Base-by-base conservation (phyloP, 2,329 filamentous ascomycete genomes). In the Daldinia sp. region DNA sequence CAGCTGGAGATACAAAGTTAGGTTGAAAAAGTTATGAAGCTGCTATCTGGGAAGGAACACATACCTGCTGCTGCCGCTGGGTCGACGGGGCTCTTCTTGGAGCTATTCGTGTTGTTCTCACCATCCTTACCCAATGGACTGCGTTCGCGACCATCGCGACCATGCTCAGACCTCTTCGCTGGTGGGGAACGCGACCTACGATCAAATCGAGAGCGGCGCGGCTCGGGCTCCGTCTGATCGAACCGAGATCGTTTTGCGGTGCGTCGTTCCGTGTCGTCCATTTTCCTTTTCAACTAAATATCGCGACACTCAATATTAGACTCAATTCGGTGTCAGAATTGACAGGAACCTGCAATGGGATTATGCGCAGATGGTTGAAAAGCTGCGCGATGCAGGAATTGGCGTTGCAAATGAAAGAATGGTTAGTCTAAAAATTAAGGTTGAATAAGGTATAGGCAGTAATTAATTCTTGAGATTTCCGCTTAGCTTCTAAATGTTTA, bases 181-280 rank as follows among this genome's bases (percentile, higher is more conserved):
- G 89, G 87, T 23, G 94, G 94, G 35, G 94, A 97, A 72, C 93
- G 92, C 65, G 96, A 98, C 75, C 96, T 92, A 75, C 94, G 90
- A 82, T 98, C 95, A 81, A 97, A 98, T 78, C 94, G 89, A 56
- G 94, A 97, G 48, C 87, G 78, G 74, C 90, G 91, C 64, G 92
- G 89, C 77, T 96, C 93, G 5, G 92, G 90, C 79, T 95, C 93
- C 53, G 90, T 96, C 81, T 97, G 93, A 79, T 98, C 95, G 81
- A 98, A 98, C 80, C 95, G 93, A 77, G 94, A 97, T 70, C 94
- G 92, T 85, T 97, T 97, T 68, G 85, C 84, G 68, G 84, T 85
- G 69, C 89, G 89, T 78, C 90, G 88, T 74, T 94, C 92, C 71
- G 91, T 86, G 76, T 96, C 93, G 73, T 92, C 89, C 93, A 97